Conservation (phyloP, 140 eudicot genomes). For the Bidens hawaiensis region DNA sequence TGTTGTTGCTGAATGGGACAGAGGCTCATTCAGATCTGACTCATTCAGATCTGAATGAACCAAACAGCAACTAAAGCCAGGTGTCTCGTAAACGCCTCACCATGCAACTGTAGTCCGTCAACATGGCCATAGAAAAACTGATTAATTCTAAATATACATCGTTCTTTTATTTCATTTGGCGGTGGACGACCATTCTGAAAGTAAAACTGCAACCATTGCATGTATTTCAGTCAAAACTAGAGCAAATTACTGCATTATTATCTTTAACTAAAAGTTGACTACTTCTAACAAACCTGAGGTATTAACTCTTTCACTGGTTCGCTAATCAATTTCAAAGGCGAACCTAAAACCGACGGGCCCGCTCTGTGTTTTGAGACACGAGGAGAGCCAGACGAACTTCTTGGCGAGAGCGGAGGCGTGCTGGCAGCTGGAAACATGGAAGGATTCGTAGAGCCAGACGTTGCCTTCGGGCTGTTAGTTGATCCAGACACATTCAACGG, state of each 20-base stretch:
- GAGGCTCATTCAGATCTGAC: too few species aligned
- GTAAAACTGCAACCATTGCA: slow-evolving; percentile 59
- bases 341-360: slow-evolving; percentile 70
- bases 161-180: slow-evolving; percentile 74
- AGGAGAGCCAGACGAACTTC: slow-evolving; percentile 89
- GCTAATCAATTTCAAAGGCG: slow-evolving; percentile 66
- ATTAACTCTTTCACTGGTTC: slow-evolving; percentile 80
- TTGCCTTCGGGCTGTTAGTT: slow-evolving; percentile 54
- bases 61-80: too few species aligned
- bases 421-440: slow-evolving; percentile 92
- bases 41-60: too few species aligned
- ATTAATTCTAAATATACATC: slow-evolving; percentile 49
- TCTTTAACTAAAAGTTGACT: too few species aligned
- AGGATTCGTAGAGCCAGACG: slow-evolving; percentile 55
- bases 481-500: slow-evolving; percentile 58
- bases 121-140: slow-evolving; percentile 77
- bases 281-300: slow-evolving; percentile 69
- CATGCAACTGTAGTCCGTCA: slow-evolving; percentile 75
- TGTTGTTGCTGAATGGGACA: too few species aligned
- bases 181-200: slow-evolving; percentile 87
- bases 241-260: too few species aligned
- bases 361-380: slow-evolving; percentile 66
- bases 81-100: slow-evolving; percentile 49
- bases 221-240: slow-evolving; percentile 7
- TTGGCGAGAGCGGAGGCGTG: slow-evolving; percentile 88